These are phyloP conservation scores for Tetraselmis striata DNA, from an alignment of 139 green algal genomes.

Conservation along the genomic window DNA sequence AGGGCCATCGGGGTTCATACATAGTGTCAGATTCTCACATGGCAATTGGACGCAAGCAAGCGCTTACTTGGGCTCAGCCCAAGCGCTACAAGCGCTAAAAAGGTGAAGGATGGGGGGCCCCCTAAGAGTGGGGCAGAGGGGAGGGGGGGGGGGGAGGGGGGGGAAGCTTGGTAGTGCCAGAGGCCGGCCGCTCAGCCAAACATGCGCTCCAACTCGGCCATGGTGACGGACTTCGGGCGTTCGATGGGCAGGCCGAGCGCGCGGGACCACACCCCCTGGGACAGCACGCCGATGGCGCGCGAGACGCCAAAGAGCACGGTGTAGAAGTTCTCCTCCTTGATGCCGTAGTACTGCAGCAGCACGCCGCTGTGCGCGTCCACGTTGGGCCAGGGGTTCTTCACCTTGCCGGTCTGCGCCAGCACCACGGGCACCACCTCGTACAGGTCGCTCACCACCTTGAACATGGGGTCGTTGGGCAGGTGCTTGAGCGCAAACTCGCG, in stretches of 20 bases:
- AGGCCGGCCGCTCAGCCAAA: constrained; percentile 10
- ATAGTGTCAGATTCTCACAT: too few species aligned
- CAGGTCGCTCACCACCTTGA: constrained; percentile 81
- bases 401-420: constrained; percentile 86
- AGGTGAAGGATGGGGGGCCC: too few species aligned
- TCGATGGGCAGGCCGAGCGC: constrained; percentile 95
- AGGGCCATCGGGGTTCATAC: too few species aligned
- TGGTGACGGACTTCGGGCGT: constrained; percentile 90
- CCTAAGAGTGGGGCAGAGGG: too few species aligned
- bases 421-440: constrained; percentile 93
- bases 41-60: too few species aligned
- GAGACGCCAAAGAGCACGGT: constrained; percentile 97
- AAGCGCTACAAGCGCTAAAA: too few species aligned
- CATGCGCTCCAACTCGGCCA: constrained; percentile 49
- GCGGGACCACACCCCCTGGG: constrained; percentile 75
- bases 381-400: constrained; percentile 98
- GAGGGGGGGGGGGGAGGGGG: too few species aligned
- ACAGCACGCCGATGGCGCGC: constrained; percentile 84
- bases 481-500: constrained; percentile 78
- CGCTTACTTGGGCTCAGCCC: too few species aligned
- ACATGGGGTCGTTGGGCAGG: constrained; percentile 87
- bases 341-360: constrained; percentile 92
- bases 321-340: constrained; percentile 88
- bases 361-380: constrained; percentile 96
- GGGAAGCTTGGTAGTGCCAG: too few species aligned